A percentile compares a stretch with the other conserved stretches of the same genome.
phyloP scores from a whole-genome alignment of 495 filamentous ascomycete genomes.

The Lasiosphaeris hirsuta region DNA sequence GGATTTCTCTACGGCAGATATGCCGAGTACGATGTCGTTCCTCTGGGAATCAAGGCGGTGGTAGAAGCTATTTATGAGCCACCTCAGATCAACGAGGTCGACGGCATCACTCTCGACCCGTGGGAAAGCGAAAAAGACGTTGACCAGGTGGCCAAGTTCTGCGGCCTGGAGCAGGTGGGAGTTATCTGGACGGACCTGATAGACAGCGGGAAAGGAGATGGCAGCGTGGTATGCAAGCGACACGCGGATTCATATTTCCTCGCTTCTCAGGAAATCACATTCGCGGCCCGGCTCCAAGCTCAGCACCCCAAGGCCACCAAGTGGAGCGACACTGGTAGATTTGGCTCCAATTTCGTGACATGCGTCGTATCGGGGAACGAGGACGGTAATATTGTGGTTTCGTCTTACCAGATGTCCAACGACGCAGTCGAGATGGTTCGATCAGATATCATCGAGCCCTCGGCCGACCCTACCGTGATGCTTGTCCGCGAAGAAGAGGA shows the following conservation, averaged over 20 bases:
- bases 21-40: slow-evolving; percentile 87
- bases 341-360: slow-evolving; percentile 96
- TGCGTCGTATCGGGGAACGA: slow-evolving; percentile 93
- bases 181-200: slow-evolving; percentile 94
- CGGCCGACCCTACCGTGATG: slow-evolving; percentile 89
- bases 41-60: slow-evolving; percentile 90
- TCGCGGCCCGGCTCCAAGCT: slow-evolving; percentile 83
- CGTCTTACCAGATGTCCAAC: slow-evolving; percentile 91
- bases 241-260: slow-evolving; percentile 95
- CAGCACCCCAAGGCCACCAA: slow-evolving; percentile 87
- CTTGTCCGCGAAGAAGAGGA: slow-evolving; percentile 90
- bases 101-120: slow-evolving; percentile 80
- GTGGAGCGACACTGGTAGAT: slow-evolving; percentile 93
- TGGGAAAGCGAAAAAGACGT: slow-evolving; percentile 87
- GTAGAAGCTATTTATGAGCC: slow-evolving; percentile 98
- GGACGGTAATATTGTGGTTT: slow-evolving; percentile 79
- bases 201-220: slow-evolving; percentile 75
- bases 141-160: slow-evolving; percentile 75
- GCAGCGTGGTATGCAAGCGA: slow-evolving; percentile 87
- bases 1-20: slow-evolving; percentile 92
- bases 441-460: slow-evolving; percentile 92
- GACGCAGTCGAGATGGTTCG: slow-evolving; percentile 95
- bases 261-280: slow-evolving; percentile 86
- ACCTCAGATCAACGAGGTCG: slow-evolving; percentile 85
- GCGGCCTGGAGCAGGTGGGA: slow-evolving; percentile 85